Conservation (phyloP, 2,329 filamentous ascomycete genomes). For the Neocucurbitaria cava region DNA sequence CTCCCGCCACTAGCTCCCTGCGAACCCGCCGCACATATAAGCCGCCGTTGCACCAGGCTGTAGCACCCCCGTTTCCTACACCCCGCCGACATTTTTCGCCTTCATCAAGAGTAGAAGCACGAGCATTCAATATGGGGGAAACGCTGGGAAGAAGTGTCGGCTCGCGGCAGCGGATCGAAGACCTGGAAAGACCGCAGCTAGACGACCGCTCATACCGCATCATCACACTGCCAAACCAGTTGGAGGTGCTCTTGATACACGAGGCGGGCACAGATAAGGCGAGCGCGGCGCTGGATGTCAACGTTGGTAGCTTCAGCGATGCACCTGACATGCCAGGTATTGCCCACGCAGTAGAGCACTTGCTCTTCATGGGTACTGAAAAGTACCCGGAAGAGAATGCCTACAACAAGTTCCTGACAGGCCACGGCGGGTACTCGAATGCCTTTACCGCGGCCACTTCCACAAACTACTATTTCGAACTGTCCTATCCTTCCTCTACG, state of each 20-base stretch:
- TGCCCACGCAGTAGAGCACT: slow-evolving; percentile 94
- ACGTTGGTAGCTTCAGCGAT: slow-evolving; percentile 95
- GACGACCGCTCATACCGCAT: slow-evolving; percentile 90
- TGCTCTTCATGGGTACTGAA: slow-evolving; percentile 98
- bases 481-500: slow-evolving; percentile 75
- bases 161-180: slow-evolving; percentile 58
- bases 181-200: slow-evolving; percentile 80
- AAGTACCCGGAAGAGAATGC: slow-evolving; percentile 84
- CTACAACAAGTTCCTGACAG: slow-evolving; percentile 90
- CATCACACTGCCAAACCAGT: slow-evolving; percentile 80
- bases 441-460: slow-evolving; percentile 93
- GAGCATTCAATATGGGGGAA: slow-evolving; percentile 36
- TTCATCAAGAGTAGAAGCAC: slow-evolving; percentile 12
- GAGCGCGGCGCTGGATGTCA: slow-evolving; percentile 92
- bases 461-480: slow-evolving; percentile 98
- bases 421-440: slow-evolving; percentile 91
- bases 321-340: slow-evolving; percentile 89
- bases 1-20: slow-evolving; percentile 27
- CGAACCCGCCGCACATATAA: slow-evolving; percentile 30
- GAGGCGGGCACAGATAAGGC: slow-evolving; percentile 97
- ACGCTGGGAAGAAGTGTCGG: slow-evolving; percentile 32
- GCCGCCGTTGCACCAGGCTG: slow-evolving; percentile 12
- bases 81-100: slow-evolving; percentile 15
- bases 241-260: slow-evolving; percentile 91
- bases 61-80: slow-evolving; percentile 13